Percentiles rank a stretch among this genome's conserved stretches.
Evolutionary conservation across 768 basidiomycete species (phyloP).

Genomic region (Hortiboletus flavorubellus): DNA sequence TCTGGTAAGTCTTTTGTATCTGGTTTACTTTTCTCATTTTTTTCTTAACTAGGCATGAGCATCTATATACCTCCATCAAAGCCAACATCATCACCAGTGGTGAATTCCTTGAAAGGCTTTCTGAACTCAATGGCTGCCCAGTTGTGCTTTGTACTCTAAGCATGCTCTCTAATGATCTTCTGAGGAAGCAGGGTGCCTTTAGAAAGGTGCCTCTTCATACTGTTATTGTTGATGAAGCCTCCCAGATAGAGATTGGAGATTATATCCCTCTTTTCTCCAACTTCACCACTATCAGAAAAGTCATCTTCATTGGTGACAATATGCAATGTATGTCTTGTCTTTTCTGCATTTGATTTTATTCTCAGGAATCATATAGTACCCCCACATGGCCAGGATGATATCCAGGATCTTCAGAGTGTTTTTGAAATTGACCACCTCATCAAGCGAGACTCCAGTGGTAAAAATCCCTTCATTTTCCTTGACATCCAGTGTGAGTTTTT

Average conservation of each 20-base stretch:
- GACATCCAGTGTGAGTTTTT: slow-evolving; percentile 66
- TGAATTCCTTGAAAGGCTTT: slow-evolving; percentile 32
- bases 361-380: slow-evolving; percentile 52
- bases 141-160: slow-evolving; percentile 74
- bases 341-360: slow-evolving; percentile 29
- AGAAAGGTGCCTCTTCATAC: slow-evolving; percentile 38
- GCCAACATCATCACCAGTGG: slow-evolving; percentile 51
- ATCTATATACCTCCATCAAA: slow-evolving; percentile 54
- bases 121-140: slow-evolving; percentile 37
- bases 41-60: slow-evolving; percentile 65
- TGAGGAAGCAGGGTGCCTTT: slow-evolving; percentile 23
- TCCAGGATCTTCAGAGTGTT: slow-evolving; percentile 63
- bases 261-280: slow-evolving; percentile 43
- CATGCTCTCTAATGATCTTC: slow-evolving; percentile 56
- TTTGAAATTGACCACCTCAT: slow-evolving; percentile 73
- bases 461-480: slow-evolving; percentile 48
- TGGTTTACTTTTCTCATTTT: background rate
- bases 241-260: slow-evolving; percentile 58
- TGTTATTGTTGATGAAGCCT: slow-evolving; percentile 65
- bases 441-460: slow-evolving; percentile 17
- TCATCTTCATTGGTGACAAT: slow-evolving; percentile 63
- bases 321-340: slow-evolving; percentile 50
- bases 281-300: slow-evolving; percentile 42
- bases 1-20: slow-evolving; percentile 48
- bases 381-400: slow-evolving; percentile 72